These are phyloP conservation scores for Amphicarpaea edgeworthii DNA, from an alignment of 306 rosid species.

Conservation along the genomic window DNA sequence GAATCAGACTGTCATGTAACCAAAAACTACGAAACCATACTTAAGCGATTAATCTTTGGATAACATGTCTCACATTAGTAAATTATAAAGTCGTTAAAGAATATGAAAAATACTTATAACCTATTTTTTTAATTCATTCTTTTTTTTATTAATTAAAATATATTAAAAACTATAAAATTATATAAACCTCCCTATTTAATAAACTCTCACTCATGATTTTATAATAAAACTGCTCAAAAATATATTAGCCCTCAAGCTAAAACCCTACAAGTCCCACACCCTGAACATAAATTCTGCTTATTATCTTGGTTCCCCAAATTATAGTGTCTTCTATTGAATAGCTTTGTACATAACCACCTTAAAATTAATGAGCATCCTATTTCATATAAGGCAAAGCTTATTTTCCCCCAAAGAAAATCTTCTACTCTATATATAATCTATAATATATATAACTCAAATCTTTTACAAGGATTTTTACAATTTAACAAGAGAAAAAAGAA, in stretches of 20 bases:
- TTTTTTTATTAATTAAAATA: neutral
- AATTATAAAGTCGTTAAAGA: neutral
- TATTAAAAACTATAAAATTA: neutral
- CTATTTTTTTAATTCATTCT: neutral
- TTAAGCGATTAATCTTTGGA: neutral
- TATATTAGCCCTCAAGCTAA: neutral
- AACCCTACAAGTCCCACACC: neutral
- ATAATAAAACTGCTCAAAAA: too few relatives aligned
- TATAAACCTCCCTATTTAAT: neutral
- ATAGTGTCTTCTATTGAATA: conserved; percentile 14
- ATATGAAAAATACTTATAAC: neutral
- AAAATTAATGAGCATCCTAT: conserved; percentile 36
- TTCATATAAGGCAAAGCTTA: conserved; percentile 41
- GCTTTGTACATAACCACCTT: conserved; percentile 48
- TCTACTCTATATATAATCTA: conserved; percentile 69
- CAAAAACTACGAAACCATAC: too few relatives aligned
- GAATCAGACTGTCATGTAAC: too few relatives aligned
- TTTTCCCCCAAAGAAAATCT: conserved; percentile 53
- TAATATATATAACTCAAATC: conserved; percentile 59
- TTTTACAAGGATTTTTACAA: conserved; percentile 76
- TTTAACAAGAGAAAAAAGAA: conserved; percentile 44
- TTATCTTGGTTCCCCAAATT: conserved; percentile 2
- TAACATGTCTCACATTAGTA: neutral
- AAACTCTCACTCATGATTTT: neutral
- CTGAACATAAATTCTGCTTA: neutral